Conservation (phyloP, 441 rosid species). For the Hypseocharis bilobata region DNA sequence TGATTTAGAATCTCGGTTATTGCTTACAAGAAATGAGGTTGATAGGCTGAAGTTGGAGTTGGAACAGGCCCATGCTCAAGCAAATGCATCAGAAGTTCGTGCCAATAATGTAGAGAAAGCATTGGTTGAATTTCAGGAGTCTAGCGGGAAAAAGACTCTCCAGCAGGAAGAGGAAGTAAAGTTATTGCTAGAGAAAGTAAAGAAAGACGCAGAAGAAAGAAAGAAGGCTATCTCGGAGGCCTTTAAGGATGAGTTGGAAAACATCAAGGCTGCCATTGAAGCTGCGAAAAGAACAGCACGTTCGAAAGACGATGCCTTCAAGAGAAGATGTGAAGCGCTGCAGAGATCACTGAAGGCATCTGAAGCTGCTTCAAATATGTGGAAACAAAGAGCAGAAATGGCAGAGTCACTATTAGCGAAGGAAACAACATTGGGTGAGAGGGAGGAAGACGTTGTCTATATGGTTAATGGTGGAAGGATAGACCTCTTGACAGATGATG, state of each 20-base stretch:
- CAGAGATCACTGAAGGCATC: slow-evolving; percentile 38
- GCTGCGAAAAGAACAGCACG: slow-evolving; percentile 34
- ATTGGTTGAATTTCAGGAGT: slow-evolving; percentile 37
- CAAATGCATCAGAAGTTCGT: slow-evolving; percentile 30
- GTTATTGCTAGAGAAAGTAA: slow-evolving; percentile 36
- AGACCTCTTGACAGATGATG: slow-evolving; percentile 39
- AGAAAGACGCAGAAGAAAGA: slow-evolving; percentile 28
- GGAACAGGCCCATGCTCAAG: slow-evolving; percentile 28
- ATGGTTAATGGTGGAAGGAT: slow-evolving; percentile 39
- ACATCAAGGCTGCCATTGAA: slow-evolving; percentile 34
- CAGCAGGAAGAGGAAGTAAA: slow-evolving; percentile 29
- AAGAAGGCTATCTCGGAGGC: slow-evolving; percentile 28
- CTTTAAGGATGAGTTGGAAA: slow-evolving; percentile 34
- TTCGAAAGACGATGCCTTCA: slow-evolving; percentile 31
- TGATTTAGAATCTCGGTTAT: slow-evolving; percentile 34
- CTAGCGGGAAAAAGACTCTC: slow-evolving; percentile 23
- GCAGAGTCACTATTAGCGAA: slow-evolving; percentile 31
- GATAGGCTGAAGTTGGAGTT: slow-evolving; percentile 35
- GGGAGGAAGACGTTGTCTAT: slow-evolving; percentile 27
- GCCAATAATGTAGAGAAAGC: slow-evolving; percentile 35
- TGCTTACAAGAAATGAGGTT: slow-evolving; percentile 28
- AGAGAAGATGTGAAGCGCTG: slow-evolving; percentile 35
- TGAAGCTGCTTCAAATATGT: slow-evolving; percentile 32
- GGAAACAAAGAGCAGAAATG: slow-evolving; percentile 41
- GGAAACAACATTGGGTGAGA: slow-evolving; percentile 20